phyloP scores from a whole-genome alignment of 139 green algal species.

The Chlorella sorokiniana region DNA sequence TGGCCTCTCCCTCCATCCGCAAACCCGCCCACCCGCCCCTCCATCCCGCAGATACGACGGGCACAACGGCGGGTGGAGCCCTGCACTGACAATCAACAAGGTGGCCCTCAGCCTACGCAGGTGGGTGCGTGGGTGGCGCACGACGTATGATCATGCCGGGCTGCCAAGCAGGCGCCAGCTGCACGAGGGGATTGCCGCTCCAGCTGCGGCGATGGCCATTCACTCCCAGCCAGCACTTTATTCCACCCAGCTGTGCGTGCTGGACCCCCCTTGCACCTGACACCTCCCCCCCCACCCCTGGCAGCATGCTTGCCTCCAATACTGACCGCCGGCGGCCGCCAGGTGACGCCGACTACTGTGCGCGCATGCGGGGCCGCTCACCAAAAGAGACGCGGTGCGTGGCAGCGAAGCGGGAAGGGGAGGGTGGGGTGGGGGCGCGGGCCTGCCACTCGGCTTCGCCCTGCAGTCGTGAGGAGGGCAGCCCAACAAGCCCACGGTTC shows the following conservation, averaged over 20 bases:
- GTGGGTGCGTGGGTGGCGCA: not conserved
- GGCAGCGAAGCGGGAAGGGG: too few species aligned
- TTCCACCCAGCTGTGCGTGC: too few species aligned
- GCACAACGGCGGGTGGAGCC: constrained; percentile 83
- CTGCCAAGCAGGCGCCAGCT: not conserved
- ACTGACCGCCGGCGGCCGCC: constrained; percentile 62
- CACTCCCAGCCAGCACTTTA: too few species aligned
- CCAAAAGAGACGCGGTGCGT: constrained; percentile 78
- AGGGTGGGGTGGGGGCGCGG: not conserved
- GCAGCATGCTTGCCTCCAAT: constrained; percentile 89
- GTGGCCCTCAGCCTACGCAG: constrained; percentile 35
- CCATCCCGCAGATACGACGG: constrained; percentile 76
- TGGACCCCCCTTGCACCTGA: too few species aligned
- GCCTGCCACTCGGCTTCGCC: not conserved
- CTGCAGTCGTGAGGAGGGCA: too few species aligned
- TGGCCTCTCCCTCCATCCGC: too few species aligned
- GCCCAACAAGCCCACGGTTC: not conserved
- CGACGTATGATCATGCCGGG: not conserved
- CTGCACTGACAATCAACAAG: constrained; percentile 90
- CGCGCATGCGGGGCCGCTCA: constrained; percentile 50
- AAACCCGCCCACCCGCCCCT: too few species aligned
- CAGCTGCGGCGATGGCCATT: too few species aligned
- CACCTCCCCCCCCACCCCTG: constrained; percentile 71
- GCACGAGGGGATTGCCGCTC: not conserved
- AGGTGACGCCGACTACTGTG: constrained; percentile 78